Conservation (phyloP, 139 green algal species). For the Chlorella vulgaris region DNA sequence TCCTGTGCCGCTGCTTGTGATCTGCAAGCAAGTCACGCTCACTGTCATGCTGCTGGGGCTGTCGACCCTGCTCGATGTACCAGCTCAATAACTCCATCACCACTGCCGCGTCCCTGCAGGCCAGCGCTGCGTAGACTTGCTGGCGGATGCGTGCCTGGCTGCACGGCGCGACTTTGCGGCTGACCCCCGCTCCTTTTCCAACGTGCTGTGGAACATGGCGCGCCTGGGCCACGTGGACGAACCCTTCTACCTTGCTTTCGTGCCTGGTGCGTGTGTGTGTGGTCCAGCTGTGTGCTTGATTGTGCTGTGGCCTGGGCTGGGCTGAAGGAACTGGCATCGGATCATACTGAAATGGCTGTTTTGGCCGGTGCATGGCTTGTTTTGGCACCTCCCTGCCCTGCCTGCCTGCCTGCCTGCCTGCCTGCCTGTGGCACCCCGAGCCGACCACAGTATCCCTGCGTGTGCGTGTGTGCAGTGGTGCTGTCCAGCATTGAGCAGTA, state of each 20-base stretch:
- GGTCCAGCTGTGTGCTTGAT: neutral
- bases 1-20: neutral
- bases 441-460: no score
- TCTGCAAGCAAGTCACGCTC: no score
- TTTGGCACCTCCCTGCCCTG: no score
- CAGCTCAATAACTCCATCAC: neutral
- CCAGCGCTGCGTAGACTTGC: conserved; percentile 6
- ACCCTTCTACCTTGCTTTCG: conserved; percentile 19
- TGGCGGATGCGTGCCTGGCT: conserved; percentile 23
- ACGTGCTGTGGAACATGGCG: conserved; percentile 26
- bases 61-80: no score
- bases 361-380: no score
- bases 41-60: no score
- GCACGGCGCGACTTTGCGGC: neutral
- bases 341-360: no score
- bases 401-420: no score
- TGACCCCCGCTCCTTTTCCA: neutral
- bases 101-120: neutral
- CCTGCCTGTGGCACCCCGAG: no score
- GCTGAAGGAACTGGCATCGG: no score
- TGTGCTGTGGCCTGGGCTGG: neutral
- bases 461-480: no score
- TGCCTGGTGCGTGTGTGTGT: conserved; percentile 19
- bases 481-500: conserved; percentile 13
- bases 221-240: conserved; percentile 24